Percentiles rank a stretch among this genome's conserved stretches.
Evolutionary conservation across 306 rosid species (phyloP).

Genomic region (Sophora flavescens): DNA sequence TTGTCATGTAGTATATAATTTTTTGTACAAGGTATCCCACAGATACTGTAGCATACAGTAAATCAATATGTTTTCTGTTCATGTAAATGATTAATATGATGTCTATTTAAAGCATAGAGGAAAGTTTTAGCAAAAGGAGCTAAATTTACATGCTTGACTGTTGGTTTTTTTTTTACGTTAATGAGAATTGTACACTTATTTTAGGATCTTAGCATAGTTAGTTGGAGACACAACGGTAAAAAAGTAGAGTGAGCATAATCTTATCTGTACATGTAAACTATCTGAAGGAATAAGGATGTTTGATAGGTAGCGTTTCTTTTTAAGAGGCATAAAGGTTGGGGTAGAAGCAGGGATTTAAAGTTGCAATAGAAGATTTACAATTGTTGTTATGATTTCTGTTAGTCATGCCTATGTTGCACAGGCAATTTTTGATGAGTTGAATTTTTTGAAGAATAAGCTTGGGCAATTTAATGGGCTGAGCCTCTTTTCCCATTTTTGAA

Average conservation of each 20-base stretch:
- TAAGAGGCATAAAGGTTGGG: constrained; percentile 3
- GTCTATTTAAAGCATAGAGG: constrained; percentile 29
- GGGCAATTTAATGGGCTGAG: constrained; percentile 33
- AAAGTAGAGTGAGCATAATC: constrained; percentile 23
- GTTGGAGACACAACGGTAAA: constrained; percentile 21
- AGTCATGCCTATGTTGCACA: background rate
- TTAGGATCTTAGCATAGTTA: constrained; percentile 11
- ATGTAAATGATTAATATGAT: constrained; percentile 38
- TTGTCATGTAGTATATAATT: constrained; percentile 26
- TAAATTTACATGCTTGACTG: constrained; percentile 19
- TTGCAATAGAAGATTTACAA: constrained; percentile 31
- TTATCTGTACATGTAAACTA: constrained; percentile 30
- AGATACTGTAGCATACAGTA: constrained; percentile 5
- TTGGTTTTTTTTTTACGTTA: constrained; percentile 5
- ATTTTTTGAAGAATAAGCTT: constrained; percentile 14
- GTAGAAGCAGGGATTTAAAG: constrained; percentile 11
- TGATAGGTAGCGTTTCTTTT: background rate
- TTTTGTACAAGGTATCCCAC: constrained; percentile 30
- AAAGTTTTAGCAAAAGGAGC: constrained; percentile 29
- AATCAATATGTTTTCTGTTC: constrained; percentile 19
- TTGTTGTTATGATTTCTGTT: constrained; percentile 11
- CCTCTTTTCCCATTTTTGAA: constrained; percentile 29
- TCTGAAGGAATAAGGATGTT: constrained; percentile 5
- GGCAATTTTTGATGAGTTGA: constrained; percentile 12
- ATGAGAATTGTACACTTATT: constrained; percentile 30